phyloP scores from a whole-genome alignment of 352 stramenopile genomes.

The Phytopythium vexans region DNA sequence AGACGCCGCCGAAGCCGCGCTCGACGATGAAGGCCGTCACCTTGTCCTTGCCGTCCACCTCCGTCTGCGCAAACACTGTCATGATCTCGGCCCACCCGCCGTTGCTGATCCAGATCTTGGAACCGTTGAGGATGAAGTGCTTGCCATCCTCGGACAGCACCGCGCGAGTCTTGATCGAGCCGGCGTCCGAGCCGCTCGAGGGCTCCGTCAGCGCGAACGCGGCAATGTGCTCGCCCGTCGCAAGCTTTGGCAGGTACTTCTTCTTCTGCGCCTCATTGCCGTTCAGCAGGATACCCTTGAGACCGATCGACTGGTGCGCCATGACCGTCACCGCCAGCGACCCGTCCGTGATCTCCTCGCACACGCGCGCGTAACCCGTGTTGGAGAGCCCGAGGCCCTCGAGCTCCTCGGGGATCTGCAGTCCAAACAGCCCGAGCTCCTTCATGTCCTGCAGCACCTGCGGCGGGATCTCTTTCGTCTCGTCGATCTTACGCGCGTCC shows the following conservation, averaged over 20 bases:
- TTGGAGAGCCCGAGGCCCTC: conserved; percentile 79
- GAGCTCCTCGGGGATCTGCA: conserved; percentile 83
- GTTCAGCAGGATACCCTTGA: conserved; percentile 88
- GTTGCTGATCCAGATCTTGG: conserved; percentile 98
- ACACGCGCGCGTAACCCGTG: conserved; percentile 82
- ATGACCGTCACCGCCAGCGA: conserved; percentile 83
- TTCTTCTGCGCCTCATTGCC: conserved; percentile 80
- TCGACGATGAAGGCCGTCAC: conserved; percentile 98
- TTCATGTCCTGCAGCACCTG: conserved; percentile 75
- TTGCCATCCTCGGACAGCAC: conserved; percentile 89
- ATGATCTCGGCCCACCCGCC: conserved; percentile 95
- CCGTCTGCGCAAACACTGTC: conserved; percentile 95
- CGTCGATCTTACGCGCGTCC: conserved; percentile 72
- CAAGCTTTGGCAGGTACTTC: conserved; percentile 89
- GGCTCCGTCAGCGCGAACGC: conserved; percentile 90
- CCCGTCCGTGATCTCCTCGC: conserved; percentile 81
- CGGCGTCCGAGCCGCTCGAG: conserved; percentile 87
- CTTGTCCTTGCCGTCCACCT: conserved; percentile 95
- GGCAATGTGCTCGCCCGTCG: conserved; percentile 81
- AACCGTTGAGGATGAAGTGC: conserved; percentile 91
- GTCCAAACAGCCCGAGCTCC: conserved; percentile 81
- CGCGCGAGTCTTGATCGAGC: conserved; percentile 89
- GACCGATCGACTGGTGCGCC: conserved; percentile 85
- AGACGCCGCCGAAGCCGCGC: conserved; percentile 89
- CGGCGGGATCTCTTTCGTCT: conserved; percentile 75